Base-by-base conservation (phyloP, 1,139 yeast species). In the Hansenula anomala region DNA sequence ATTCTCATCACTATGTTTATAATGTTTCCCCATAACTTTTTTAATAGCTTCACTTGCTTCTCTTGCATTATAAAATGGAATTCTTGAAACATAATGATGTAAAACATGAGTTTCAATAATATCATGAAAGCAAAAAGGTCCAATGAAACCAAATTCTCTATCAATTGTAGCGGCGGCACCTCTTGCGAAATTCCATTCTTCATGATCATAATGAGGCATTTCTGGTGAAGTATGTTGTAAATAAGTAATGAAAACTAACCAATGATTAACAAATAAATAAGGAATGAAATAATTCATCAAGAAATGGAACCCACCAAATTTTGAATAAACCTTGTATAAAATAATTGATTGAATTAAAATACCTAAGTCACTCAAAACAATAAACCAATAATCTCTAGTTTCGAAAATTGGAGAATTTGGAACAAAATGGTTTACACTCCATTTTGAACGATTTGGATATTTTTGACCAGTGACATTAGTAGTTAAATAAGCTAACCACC, bases 101-200 rank as follows among this genome's bases (percentile, higher is more conserved):
- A 83, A 73, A 38, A 86, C 95, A 58, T 86, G 96, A 41, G 95
- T 86, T 70, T 87, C 95, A 54, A 86, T 84, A 55, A 86, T 86
- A 59, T 85, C 95, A 62, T 86, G 96, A 78, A 86, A 83, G 52
- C 85, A 71, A 67, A 78, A 78, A 59, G 76, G 77, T 40, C 95
- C 96, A 48, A 86, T 67, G 55, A 86, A 83, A 20, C 94, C 92
- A 61, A 82, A 83, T 54, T 85, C 78, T 59, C 95, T 76, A 64
- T 86, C 95, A 51, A 86, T 79, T 43, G 95, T 86, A 46, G 90
- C 82, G 41, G 92, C 89, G 22, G 95, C 95, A 52, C 95, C 95
- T 55, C 89, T 74, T 43, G 94, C 92, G 61, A 85, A 86, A 54
- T 75, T 85, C 95, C 95, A 86, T 64, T 81, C 79, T 28, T 63